Conservation (phyloP, 23 red algal genomes). For the Pyropia yezoensis region DNA sequence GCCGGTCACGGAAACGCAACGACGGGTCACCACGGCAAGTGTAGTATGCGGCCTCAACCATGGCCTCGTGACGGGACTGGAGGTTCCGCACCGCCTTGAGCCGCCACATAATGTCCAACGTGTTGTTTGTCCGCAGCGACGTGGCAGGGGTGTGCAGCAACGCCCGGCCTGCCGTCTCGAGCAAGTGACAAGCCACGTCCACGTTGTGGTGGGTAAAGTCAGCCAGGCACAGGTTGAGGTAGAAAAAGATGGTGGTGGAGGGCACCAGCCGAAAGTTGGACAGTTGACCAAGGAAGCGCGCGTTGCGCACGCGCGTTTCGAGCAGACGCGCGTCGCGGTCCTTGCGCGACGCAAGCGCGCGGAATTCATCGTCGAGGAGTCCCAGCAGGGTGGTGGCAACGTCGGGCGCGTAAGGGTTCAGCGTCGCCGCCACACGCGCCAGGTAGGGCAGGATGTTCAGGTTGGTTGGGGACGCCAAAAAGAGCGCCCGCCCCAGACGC, state of each 20-base stretch:
- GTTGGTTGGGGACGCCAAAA: conserved; percentile 45
- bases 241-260: conserved; percentile 29
- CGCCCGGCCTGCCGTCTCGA: conserved; percentile 70
- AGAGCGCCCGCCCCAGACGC: conserved; percentile 32
- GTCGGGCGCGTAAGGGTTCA: conserved; percentile 37
- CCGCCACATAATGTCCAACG: conserved; percentile 84
- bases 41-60: conserved; percentile 82
- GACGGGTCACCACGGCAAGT: conserved; percentile 16
- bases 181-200: conserved; percentile 67
- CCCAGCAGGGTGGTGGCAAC: conserved; percentile 27
- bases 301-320: conserved; percentile 32
- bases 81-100: conserved; percentile 80
- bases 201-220: conserved; percentile 80
- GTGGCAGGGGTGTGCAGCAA: conserved; percentile 55
- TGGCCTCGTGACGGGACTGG: conserved; percentile 61
- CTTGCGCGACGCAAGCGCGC: conserved; percentile 27
- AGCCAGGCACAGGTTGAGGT: conserved; percentile 64
- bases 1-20: conserved; percentile 25
- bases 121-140: conserved; percentile 46
- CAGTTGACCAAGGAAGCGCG: conserved; percentile 68
- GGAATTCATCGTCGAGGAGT: conserved; percentile 75
- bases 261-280: conserved; percentile 76
- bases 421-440: conserved; percentile 44
- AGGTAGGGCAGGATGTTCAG: conserved; percentile 59
- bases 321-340: conserved; percentile 57